Evolutionary conservation across 1,139 yeast genomes (phyloP), one percentile per base, ranked within the genome.

Genomic region (Candida tetrigidarum): DNA sequence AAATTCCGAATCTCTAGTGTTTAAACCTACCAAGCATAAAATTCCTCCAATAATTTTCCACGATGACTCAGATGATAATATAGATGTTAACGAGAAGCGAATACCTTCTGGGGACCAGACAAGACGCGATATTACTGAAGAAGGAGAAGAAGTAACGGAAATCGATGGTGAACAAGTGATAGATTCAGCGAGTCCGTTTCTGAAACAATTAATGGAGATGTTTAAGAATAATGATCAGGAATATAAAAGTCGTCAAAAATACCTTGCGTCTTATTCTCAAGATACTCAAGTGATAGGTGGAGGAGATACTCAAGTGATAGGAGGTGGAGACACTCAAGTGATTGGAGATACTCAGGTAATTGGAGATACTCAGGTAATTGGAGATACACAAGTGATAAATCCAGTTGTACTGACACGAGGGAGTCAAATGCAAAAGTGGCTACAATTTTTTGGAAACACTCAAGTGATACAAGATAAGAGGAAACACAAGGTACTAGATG

Each of bases 271-370:
- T 15, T 32, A 32, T 20, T 32, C 36, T n/a, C 32, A 16, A 19
- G 39, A 26, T n/a, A 26, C 23, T 15, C 32, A 26, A 18, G 7
- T 14, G 8, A 10, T n/a, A 25, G 40, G 34, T 19, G 20, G 29
- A 6, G 22, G 25, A 23, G 30, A 14, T n/a, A 36, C 30, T 7
- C 39, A 36, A 26, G 30, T 26, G 29, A 11, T 4, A 25, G 16
- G 23, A 12, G 9, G 25, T 8, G 29, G 12, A 15, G 39, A 16
- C 22, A 45, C 48, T 11, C 45, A 41, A 27, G 42, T 37, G 20
- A 37, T 26, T n/a, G 25, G 18, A 25, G 12, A 28, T n/a, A 20
- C 23, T 3, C 12, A 27, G 7, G 28, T 8, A 11, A 26, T 26
- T 7, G 14, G 6, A 27, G 14, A 27, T 2, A 5, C 11, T 9